Evolutionary conservation across 2,329 filamentous ascomycete genomes (phyloP), one percentile per base, ranked within the genome.

Genomic region (Fusarium robinianum): DNA sequence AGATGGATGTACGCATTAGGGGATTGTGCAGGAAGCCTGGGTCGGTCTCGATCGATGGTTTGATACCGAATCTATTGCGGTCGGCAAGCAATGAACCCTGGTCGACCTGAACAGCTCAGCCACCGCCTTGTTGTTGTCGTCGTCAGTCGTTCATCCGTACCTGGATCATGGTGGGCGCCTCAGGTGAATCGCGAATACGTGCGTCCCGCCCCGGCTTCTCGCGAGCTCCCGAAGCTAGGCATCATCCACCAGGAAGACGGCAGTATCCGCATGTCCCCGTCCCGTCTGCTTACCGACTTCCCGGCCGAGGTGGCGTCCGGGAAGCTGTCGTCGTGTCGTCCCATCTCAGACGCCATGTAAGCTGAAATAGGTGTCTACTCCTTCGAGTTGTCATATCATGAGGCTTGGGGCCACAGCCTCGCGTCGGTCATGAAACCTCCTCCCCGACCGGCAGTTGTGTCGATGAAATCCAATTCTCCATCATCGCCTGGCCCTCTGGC

Each of bases 381-480:
- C 11, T 34, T 36, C 27, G 41, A 49, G 51, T 46, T 43, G 42
- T 22, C 32, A 19, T 36, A 22, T 15, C 30, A 32, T n/a, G n/a
- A n/a, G n/a, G n/a, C n/a, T n/a, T n/a, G n/a, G n/a, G n/a, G n/a
- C n/a, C n/a, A n/a, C n/a, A n/a, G n/a, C n/a, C n/a, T n/a, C n/a
- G n/a, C n/a, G n/a, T n/a, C n/a, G n/a, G 14, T 65, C 60, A 69
- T 43, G 60, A 41, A 30, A 59, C 50, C 10, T 68, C 67, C 30
- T 69, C 67, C 8, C 67, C 68, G 25, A 65, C 63, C 11, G 77
- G 79, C 54, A 83, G 72, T 65, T 91, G 88, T n/a, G 87, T 91
- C 32, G 86, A 89, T 16, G 78, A 75, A 61, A 92, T 90, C 85
- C 88, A 92, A 62, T 89, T 87, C 69, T 90, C 87, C 87, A 92